A percentile compares a stretch with the other conserved stretches of the same genome.
phyloP scores from a whole-genome alignment of 345 rosid genomes.

The Hibiscus syriacus region DNA sequence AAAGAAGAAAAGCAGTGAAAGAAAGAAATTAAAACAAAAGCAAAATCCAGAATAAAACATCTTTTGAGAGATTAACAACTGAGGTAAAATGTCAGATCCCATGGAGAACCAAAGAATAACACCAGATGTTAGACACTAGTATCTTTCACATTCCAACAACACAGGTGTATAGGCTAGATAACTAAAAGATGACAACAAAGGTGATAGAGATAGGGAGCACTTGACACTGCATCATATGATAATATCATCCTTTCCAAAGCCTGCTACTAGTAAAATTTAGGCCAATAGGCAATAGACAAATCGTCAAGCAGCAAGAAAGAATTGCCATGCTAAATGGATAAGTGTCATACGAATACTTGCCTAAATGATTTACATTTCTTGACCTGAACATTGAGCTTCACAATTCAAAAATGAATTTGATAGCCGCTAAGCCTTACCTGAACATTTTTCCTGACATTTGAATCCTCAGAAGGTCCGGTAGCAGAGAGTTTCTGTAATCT shows the following conservation, averaged over 20 bases:
- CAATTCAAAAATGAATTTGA: neutral
- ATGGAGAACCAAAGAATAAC: neutral
- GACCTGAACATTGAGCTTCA: neutral
- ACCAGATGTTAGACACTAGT: neutral
- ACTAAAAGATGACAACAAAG: neutral
- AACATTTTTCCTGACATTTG: conserved; percentile 87
- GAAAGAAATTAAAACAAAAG: neutral
- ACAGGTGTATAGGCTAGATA: neutral
- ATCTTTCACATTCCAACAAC: neutral
- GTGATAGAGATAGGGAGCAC: neutral
- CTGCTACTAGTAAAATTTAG: neutral
- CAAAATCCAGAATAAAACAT: neutral
- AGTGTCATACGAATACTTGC: neutral
- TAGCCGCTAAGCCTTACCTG: conserved; percentile 43
- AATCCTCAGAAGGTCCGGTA: conserved; percentile 81
- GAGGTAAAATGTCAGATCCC: neutral
- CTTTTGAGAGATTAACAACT: neutral
- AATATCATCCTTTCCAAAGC: neutral
- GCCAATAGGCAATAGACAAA: neutral
- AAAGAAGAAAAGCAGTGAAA: conserved; percentile 3
- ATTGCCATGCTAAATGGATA: neutral
- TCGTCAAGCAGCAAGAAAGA: neutral
- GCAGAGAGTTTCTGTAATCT: conserved; percentile 63
- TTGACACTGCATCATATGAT: neutral
- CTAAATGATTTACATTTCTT: neutral